Base-by-base conservation (phyloP, 768 basidiomycete species). In the Gymnopilus junonius region DNA sequence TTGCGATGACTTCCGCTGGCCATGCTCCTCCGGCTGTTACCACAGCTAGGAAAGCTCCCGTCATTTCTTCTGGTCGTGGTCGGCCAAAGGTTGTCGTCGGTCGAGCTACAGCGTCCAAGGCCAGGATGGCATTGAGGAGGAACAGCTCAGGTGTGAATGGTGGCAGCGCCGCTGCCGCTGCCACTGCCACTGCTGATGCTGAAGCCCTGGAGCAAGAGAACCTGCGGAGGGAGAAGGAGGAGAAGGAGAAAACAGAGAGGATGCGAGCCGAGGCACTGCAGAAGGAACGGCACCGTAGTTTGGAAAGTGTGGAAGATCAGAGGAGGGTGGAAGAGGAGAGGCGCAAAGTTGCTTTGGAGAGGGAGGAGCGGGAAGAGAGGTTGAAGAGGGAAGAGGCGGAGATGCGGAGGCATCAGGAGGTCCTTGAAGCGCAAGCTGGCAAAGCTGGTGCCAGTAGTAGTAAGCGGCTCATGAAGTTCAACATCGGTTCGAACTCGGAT, bases 401-500 rank as follows among this genome's bases (percentile, higher is more conserved):
- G 43, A 20, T 40, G 37, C 62, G 48, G 37, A 55, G 53, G 54
- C 35, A 11, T 40, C 54, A 29, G 20, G 43, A 56, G 25, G 31
- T 17, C 2, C 27, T 51, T 1, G 62, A 62, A 23, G 65, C 60
- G 15, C 32, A 39, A 31, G 56, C 43, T 25, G 25, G 3, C 39
- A 40, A 40, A 29, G 29, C 8, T 27, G 37, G 6, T 23, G 55
- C 11, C 31, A 54, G 35, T 27, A 42, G n/a, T 29, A 46, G 56
- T 31, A 61, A 69, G 50, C 68, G 68, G 1, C 67, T 61, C 1
- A 55, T 67, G 11, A 77, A 77, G 68, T 87, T 89, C 63, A 85
- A 86, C 66, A 82, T 89, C 59, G 87, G 87, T 2, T 88, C 87
- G 17, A 78, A 80, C 61, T 87, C 86, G 39, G 86, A 87, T 56